These are phyloP conservation scores for Ascodesmis nigricans DNA, from an alignment of 495 filamentous ascomycete species.

Conservation along the genomic window DNA sequence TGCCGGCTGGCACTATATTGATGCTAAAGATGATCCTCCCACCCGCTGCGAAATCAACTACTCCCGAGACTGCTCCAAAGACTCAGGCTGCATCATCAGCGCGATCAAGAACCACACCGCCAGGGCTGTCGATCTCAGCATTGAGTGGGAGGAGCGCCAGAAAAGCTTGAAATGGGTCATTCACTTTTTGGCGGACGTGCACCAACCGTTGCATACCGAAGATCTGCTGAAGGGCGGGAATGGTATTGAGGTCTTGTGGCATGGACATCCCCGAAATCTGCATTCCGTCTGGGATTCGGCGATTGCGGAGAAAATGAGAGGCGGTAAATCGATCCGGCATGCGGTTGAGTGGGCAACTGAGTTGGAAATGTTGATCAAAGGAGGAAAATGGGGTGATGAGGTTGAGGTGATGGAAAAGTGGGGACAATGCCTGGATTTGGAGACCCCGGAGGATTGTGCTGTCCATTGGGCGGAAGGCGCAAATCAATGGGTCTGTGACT, in stretches of 20 bases:
- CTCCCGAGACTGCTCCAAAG: constrained; percentile 35
- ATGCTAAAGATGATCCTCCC: constrained; percentile 43
- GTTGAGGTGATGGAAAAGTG: constrained; percentile 23
- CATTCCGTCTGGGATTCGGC: constrained; percentile 42
- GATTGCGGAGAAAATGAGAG: constrained; percentile 37
- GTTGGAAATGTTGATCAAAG: constrained; percentile 30
- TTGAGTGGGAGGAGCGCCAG: constrained; percentile 10
- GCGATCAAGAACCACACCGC: constrained; percentile 29
- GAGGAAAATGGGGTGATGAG: constrained; percentile 27
- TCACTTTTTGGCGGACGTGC: constrained; percentile 37
- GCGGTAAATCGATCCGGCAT: constrained; percentile 27
- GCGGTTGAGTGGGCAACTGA: constrained; percentile 31
- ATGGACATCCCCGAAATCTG: constrained; percentile 28
- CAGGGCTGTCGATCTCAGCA: constrained; percentile 25
- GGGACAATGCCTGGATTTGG: constrained; percentile 30
- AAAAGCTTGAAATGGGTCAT: constrained; percentile 41
- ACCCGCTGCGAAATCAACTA: constrained; percentile 35
- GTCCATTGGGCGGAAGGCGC: constrained; percentile 39
- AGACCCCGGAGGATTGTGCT: constrained; percentile 28
- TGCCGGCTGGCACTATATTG: constrained; percentile 47
- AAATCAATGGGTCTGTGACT: constrained; percentile 38
- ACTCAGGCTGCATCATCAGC: constrained; percentile 37
- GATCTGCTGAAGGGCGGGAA: constrained; percentile 38
- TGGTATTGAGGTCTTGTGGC: constrained; percentile 34
- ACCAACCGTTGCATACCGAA: constrained; percentile 44